These are phyloP conservation scores for Linnemannia zychae DNA, from an alignment of 192 early-diverging fungal genomes.

Conservation along the genomic window DNA sequence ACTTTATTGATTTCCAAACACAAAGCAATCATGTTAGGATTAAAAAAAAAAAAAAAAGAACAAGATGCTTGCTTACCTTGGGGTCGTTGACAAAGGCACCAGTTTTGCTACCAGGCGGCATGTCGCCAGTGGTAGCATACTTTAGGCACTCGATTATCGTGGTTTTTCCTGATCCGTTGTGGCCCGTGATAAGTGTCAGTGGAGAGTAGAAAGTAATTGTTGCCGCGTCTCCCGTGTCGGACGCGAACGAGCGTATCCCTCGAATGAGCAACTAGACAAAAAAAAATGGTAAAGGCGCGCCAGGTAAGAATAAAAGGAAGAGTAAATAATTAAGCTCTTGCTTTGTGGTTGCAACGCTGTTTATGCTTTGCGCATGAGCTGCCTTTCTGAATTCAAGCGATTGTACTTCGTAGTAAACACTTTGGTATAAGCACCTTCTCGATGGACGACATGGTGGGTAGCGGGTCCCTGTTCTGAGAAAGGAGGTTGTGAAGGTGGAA, in stretches of 20 bases:
- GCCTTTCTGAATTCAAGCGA: not conserved
- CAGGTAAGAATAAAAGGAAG: not conserved
- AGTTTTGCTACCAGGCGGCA: slow-evolving; percentile 88
- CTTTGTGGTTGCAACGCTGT: too few species aligned
- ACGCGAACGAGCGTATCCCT: slow-evolving; percentile 95
- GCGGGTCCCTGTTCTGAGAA: not conserved
- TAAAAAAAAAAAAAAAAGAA: not conserved
- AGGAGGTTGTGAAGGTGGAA: not conserved
- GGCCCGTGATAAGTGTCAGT: slow-evolving; percentile 94
- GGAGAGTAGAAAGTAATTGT: slow-evolving; percentile 91
- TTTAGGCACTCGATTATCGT: slow-evolving; percentile 98
- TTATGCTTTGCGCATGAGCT: not conserved
- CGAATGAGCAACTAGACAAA: slow-evolving; percentile 70
- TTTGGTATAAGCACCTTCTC: slow-evolving; percentile 22
- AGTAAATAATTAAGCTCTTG: not conserved
- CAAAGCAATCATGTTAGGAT: not conserved
- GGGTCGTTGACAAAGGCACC: slow-evolving; percentile 97
- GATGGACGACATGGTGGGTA: slow-evolving; percentile 37
- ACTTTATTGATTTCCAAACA: too few species aligned
- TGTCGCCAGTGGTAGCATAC: slow-evolving; percentile 92
- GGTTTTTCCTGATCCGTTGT: slow-evolving; percentile 98
- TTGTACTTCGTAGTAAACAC: not conserved
- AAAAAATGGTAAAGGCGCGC: not conserved
- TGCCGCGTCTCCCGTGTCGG: slow-evolving; percentile 66
- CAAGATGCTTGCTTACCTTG: slow-evolving; percentile 75